Percentiles rank a stretch among this genome's conserved stretches.
Conservation (phyloP, 306 rosid genomes). For the Vicia sativa region DNA sequence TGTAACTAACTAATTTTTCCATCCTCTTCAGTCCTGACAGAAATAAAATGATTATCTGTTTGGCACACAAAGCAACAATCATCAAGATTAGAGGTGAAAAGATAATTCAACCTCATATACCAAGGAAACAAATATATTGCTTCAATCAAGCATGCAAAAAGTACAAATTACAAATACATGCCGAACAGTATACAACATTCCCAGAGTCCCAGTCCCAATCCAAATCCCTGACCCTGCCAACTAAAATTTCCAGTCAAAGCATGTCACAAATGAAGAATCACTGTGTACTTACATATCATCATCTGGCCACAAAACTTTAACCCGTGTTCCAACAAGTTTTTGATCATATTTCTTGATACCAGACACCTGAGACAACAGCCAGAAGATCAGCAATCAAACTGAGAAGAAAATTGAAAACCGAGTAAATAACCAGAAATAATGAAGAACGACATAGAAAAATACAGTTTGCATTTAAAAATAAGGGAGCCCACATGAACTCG, state of each 20-base stretch:
- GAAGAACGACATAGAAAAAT: constrained; percentile 15
- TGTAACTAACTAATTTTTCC: not conserved
- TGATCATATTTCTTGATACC: constrained; percentile 50
- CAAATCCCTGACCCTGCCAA: not conserved
- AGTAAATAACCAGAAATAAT: constrained; percentile 22
- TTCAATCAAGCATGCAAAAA: not conserved
- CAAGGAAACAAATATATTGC: constrained; percentile 6
- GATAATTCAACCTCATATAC: constrained; percentile 1
- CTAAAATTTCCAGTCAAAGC: constrained; percentile 22
- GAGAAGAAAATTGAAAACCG: constrained; percentile 17
- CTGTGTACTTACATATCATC: constrained; percentile 65
- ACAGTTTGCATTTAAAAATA: constrained; percentile 1
- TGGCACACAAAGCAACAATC: constrained; percentile 7
- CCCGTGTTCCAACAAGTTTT: constrained; percentile 59
- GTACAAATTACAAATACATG: constrained; percentile 3
- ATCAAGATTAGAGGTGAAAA: not conserved
- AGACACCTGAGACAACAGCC: constrained; percentile 54
- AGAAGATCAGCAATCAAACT: constrained; percentile 32
- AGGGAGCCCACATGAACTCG: not conserved
- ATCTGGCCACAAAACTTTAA: constrained; percentile 89
- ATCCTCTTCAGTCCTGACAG: not conserved
- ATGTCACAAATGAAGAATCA: constrained; percentile 25
- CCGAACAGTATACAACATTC: not conserved
- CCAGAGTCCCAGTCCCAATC: not conserved
- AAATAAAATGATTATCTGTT: constrained; percentile 4